phyloP scores from a whole-genome alignment of 2,329 filamentous ascomycete genomes.

The Lecanoromycetidae sp. region DNA sequence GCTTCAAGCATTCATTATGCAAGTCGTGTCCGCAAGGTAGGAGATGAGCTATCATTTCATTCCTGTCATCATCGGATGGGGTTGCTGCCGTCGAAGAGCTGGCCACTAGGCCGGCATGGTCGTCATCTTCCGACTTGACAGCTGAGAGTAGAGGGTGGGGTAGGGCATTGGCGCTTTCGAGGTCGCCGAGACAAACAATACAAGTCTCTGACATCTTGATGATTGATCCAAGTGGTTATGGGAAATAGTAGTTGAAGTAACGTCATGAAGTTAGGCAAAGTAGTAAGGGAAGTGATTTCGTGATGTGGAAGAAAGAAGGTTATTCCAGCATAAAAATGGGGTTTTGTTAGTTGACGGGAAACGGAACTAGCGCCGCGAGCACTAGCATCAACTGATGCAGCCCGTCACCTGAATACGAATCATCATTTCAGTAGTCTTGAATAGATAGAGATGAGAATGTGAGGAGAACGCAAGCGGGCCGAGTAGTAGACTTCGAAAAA shows the following conservation, averaged over 20 bases:
- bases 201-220: conserved; percentile 51
- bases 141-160: conserved; percentile 31
- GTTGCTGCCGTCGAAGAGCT: conserved; percentile 12
- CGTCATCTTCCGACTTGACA: conserved; percentile 23
- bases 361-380: not conserved
- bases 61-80: conserved; percentile 29
- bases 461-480: too few relatives aligned
- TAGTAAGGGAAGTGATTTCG: conserved; percentile 4
- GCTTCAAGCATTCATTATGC: conserved; percentile 82
- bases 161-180: conserved; percentile 44
- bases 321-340: not conserved
- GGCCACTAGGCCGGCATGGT: conserved; percentile 15
- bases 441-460: too few relatives aligned
- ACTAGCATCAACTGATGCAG: conserved; percentile 2
- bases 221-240: conserved; percentile 3
- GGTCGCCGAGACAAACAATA: conserved; percentile 61
- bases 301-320: conserved; percentile 10
- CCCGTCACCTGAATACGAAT: too few relatives aligned
- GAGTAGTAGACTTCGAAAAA: too few relatives aligned
- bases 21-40: conserved; percentile 79
- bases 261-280: conserved; percentile 16
- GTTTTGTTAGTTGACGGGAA: conserved; percentile 1
- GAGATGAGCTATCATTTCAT: conserved; percentile 47
- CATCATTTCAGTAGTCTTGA: too few relatives aligned
- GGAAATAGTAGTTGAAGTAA: not conserved